Base-by-base conservation (phyloP, 345 rosid species). In the Lumnitzera littorea region DNA sequence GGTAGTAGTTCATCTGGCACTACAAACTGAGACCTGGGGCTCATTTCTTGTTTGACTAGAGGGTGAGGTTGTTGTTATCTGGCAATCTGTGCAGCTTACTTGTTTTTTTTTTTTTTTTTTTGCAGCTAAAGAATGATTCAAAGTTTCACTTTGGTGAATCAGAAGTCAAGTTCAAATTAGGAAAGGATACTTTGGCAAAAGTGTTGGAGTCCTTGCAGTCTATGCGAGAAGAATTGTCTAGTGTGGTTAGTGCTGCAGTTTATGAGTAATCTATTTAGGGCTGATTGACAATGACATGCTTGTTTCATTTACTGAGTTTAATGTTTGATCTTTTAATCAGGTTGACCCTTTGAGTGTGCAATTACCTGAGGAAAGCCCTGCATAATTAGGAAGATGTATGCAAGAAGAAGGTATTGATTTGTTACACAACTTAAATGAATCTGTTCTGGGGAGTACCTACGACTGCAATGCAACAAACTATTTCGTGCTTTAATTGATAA, bases 91-190 rank as follows among this genome's bases (percentile, higher is more conserved):
- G 55, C 27, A 50, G 46, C 2, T 1, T 55, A 24, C 23, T 36
- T 10, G 20, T 20, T 20, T 20, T 20, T 20, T 20, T 20, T 17
- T 29, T 20, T 20, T 17, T 29, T 9, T 11, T 56, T 13, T 13
- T 66, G 31, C 80, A 82, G 87, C 82, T 85, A 55, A 87, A 85
- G 65, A 74, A 69, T 55, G 78, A 80, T 48, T 57, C 52, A n/a
- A 80, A 68, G 29, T 53, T 80, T 55, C 66, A 57, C 20, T 60
- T 67, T 0, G 82, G 76, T 46, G 84, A 81, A 24, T 36, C 64
- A 15, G 79, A 82, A 55, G 76, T 82, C 71, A 68, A 74, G 64
- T 85, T 80, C 55, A 83, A 70, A 63, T 55, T 72, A 57, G 76
- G 67, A 46, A 74, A 72, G 71, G 85, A 82, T 66, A 68, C 78